These are phyloP conservation scores for Hypholoma fasciculare DNA, from an alignment of 768 basidiomycete species.

Conservation along the genomic window DNA sequence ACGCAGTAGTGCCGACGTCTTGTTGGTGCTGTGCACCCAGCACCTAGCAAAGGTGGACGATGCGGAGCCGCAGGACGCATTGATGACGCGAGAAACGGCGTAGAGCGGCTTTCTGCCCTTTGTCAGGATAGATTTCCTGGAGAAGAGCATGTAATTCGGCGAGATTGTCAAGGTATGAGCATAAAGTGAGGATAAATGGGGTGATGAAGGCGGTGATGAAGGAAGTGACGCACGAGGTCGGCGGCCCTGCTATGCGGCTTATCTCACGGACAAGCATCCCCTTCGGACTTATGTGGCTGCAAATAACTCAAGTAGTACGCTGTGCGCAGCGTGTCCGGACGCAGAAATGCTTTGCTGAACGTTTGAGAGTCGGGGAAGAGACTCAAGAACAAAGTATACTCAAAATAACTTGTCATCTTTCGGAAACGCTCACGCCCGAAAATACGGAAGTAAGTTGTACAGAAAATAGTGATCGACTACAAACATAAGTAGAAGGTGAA, in stretches of 20 bases:
- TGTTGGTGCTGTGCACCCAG: conserved; percentile 55
- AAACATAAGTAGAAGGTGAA: too few relatives aligned
- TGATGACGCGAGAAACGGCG: conserved; percentile 56
- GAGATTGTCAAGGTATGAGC: conserved; percentile 13
- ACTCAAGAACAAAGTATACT: neutral
- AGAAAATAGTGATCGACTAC: neutral
- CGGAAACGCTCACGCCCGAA: neutral
- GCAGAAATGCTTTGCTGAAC: too few relatives aligned
- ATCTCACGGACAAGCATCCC: conserved; percentile 19
- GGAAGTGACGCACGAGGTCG: conserved; percentile 23
- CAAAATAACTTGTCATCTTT: neutral
- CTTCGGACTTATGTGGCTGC: neutral
- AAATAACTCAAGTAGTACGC: neutral
- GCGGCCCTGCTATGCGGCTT: conserved; percentile 9
- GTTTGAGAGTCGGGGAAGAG: neutral
- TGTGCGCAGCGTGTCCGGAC: too few relatives aligned
- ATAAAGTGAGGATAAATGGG: conserved; percentile 14
- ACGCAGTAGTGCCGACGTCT: conserved; percentile 47
- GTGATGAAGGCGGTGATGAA: conserved; percentile 8
- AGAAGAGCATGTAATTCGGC: conserved; percentile 42
- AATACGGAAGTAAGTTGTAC: conserved; percentile 5
- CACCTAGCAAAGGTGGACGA: conserved; percentile 49
- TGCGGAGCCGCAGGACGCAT: conserved; percentile 47
- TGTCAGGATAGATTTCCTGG: conserved; percentile 49
- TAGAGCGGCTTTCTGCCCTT: conserved; percentile 57